Base-by-base conservation (phyloP, 164 flowering plant genomes). In the Litsea cubeba region DNA sequence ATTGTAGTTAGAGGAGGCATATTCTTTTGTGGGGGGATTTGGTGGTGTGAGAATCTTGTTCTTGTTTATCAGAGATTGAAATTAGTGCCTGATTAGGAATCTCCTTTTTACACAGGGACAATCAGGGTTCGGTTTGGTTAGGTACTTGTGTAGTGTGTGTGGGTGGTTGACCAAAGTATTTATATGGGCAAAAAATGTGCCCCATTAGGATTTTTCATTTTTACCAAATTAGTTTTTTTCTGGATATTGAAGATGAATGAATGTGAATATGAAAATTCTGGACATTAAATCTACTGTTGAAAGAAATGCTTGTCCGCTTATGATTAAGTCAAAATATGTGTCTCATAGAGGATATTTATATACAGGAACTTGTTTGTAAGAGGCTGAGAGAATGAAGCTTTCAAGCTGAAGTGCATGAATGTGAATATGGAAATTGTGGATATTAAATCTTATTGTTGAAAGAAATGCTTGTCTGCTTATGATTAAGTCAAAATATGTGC, bases 151-250 rank as follows among this genome's bases (percentile, higher is more conserved):
- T 35, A 6, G 46, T 6, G 46, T 35, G 46, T 7, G 46, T 0
- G 1, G 0, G 46, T 0, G 1, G 1, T 0, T 35, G 46, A 7
- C 0, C 2, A 0, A 40, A 40, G 0, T 35, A 1, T 35, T 7
- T 35, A 35, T 7, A 35, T 6, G 46, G 46, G 10, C 8, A 35
- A 35, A 35, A 35, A 35, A 35, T 35, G 46, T 35, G 46, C 8
- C 40, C 40, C 46, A 8, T 40, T 40, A 40, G 46, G 46, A 40
- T 40, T 40, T 40, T 40, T 40, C 46, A 40, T 40, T 14, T 12
- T 54, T 2, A 54, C 60, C 6, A 20, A 3, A 54, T n/a, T n/a
- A n/a, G n/a, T n/a, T n/a, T n/a, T n/a, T n/a, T n/a, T n/a, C n/a
- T n/a, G 60, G 60, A 54, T 15, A 5, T 3, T 14, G 60, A 54